Base-by-base conservation (phyloP, 2,329 filamentous ascomycete species). In the Furcasterigmium furcatum region DNA sequence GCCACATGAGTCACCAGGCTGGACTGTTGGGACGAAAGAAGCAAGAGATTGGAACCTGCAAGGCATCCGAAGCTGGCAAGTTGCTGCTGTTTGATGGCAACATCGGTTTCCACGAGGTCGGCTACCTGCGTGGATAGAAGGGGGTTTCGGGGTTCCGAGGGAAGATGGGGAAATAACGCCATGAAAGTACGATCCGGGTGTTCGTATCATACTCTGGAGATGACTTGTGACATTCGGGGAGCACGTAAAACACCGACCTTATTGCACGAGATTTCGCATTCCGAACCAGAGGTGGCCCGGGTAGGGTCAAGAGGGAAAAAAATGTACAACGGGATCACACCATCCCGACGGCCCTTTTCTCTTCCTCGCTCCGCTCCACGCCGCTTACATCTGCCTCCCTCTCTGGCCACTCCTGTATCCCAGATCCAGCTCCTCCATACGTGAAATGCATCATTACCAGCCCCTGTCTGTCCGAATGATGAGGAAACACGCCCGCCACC, bases 191-290 rank as follows among this genome's bases (percentile, higher is more conserved):
- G n/a, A n/a, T n/a, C n/a, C n/a, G n/a, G n/a, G n/a, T n/a, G n/a
- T n/a, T n/a, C n/a, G n/a, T n/a, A n/a, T n/a, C n/a, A n/a, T n/a
- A n/a, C n/a, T n/a, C n/a, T n/a, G n/a, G n/a, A n/a, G n/a, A n/a
- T n/a, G n/a, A n/a, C n/a, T n/a, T n/a, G n/a, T n/a, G n/a, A n/a
- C n/a, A n/a, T n/a, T n/a, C n/a, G n/a, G n/a, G n/a, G n/a, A n/a
- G n/a, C n/a, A n/a, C n/a, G n/a, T n/a, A n/a, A n/a, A n/a, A n/a
- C n/a, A n/a, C 12, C n/a, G 16, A 32, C n/a, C 9, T 22, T 19
- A 19, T 42, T 42, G 40, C 40, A 42, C 40, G 40, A 36, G 40
- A 34, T 30, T 42, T 34, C 40, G 40, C 40, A 42, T 42, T 42
- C 40, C 40, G 30, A 32, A 42, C 40, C 40, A 42, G 40, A 30